Conservation (phyloP, 2,329 filamentous ascomycete species). For the Zarea fungicola region DNA sequence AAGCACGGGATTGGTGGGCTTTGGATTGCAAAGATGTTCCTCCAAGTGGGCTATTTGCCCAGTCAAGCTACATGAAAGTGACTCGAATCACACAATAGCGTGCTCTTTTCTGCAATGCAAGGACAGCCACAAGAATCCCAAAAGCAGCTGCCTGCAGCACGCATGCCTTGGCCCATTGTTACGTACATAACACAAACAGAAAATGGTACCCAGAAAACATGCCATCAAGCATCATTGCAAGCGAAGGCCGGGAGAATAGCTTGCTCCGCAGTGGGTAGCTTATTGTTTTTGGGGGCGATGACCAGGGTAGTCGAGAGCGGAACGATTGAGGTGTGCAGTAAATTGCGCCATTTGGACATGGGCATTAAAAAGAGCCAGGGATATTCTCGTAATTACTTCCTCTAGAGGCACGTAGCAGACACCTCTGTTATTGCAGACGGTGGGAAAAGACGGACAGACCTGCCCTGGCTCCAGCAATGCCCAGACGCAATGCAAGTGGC, state of each 20-base stretch:
- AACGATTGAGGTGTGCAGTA: no score
- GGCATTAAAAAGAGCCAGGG: not conserved
- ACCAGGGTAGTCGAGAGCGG: not conserved
- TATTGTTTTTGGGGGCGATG: conserved; percentile 4
- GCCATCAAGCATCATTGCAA: no score
- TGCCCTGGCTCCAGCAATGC: no score
- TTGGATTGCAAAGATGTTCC: not conserved
- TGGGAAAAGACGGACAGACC: no score
- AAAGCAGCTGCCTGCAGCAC: not conserved
- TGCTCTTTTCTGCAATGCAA: not conserved
- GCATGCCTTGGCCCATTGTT: no score
- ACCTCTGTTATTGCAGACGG: no score
- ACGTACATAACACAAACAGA: no score
- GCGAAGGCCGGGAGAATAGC: not conserved
- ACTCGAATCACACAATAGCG: conserved; percentile 6
- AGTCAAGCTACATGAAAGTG: not conserved
- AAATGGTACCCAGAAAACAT: no score
- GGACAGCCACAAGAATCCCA: not conserved
- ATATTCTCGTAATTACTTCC: no score
- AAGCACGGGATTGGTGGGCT: not conserved
- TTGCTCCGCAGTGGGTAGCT: not conserved
- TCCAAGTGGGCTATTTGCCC: not conserved
- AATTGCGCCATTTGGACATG: conserved; percentile 9
- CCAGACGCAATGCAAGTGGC: not conserved
- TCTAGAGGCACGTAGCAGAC: no score